phyloP scores from a whole-genome alignment of 2,329 filamentous ascomycete genomes.

The Scolecobasidium constrictum region DNA sequence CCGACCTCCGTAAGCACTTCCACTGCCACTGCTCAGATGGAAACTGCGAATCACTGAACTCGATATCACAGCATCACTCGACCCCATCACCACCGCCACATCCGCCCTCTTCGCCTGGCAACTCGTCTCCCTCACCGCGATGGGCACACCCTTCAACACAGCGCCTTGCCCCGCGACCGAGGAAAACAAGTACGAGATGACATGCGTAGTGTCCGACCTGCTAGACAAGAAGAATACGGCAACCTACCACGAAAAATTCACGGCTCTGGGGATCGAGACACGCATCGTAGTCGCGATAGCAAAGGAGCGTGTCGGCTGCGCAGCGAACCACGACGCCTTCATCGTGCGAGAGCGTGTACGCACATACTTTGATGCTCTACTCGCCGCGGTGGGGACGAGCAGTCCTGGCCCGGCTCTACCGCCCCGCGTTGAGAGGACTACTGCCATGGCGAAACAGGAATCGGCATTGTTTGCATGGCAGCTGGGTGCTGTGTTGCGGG shows the following conservation, averaged over 20 bases:
- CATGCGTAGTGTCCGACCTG: background rate
- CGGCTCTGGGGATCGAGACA: background rate
- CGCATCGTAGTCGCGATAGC: background rate
- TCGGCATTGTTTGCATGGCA: background rate
- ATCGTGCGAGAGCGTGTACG: background rate
- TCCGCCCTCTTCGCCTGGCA: conserved; percentile 20
- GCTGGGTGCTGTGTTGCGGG: background rate
- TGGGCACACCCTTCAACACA: background rate
- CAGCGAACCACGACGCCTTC: background rate
- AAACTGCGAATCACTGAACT: background rate
- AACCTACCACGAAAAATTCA: background rate
- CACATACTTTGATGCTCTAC: background rate
- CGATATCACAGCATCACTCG: background rate
- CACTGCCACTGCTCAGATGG: background rate
- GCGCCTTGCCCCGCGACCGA: background rate
- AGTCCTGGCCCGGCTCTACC: background rate
- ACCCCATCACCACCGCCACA: conserved; percentile 3
- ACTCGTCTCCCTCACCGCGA: conserved; percentile 12
- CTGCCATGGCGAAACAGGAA: background rate
- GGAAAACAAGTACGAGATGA: background rate
- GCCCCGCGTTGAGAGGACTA: background rate
- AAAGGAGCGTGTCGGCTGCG: background rate
- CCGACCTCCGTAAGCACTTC: conserved; percentile 11
- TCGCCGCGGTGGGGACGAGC: background rate
- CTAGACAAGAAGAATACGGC: background rate